These are phyloP conservation scores for Amylocystis lapponica DNA, from an alignment of 768 basidiomycete species.

Conservation along the genomic window DNA sequence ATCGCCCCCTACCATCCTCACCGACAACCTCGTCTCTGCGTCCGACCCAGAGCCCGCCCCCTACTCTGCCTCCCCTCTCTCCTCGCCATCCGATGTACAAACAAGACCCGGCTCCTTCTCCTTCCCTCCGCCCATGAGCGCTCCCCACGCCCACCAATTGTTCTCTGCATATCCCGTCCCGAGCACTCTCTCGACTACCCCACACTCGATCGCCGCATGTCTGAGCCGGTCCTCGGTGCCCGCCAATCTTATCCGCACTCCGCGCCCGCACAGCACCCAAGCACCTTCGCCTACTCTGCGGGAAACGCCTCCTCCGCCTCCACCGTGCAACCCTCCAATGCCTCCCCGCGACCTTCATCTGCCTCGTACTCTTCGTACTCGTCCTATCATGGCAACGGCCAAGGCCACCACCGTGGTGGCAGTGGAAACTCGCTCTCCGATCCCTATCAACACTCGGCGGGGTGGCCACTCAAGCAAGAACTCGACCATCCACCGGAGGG, in stretches of 20 bases:
- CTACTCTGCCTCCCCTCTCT: conserved; percentile 15
- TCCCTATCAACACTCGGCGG: background rate
- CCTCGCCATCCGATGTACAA: conserved; percentile 10
- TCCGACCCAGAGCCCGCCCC: conserved; percentile 6
- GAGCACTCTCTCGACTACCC: conserved; percentile 14
- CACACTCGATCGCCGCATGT: conserved; percentile 60
- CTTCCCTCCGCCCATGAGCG: conserved; percentile 15
- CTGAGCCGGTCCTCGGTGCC: conserved; percentile 44
- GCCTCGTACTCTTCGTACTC: conserved; percentile 9
- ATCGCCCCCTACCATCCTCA: conserved; percentile 13
- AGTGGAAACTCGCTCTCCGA: conserved; percentile 5
- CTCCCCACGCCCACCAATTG: conserved; percentile 12
- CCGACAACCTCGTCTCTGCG: conserved; percentile 10
- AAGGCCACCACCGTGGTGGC: conserved; percentile 10
- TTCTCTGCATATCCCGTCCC: conserved; percentile 2
- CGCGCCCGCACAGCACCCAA: conserved; percentile 1
- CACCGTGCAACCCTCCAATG: conserved; percentile 8
- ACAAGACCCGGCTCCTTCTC: conserved; percentile 8
- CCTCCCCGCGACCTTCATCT: conserved; percentile 13
- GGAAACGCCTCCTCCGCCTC: no score
- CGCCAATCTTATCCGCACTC: conserved; percentile 10
- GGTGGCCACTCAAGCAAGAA: conserved; percentile 13
- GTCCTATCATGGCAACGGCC: conserved; percentile 5
- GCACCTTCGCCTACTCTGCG: conserved; percentile 10
- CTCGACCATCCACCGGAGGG: conserved; percentile 8